Evolutionary conservation across 441 rosid genomes (phyloP).

Genomic region (Adansonia rubrostipa): DNA sequence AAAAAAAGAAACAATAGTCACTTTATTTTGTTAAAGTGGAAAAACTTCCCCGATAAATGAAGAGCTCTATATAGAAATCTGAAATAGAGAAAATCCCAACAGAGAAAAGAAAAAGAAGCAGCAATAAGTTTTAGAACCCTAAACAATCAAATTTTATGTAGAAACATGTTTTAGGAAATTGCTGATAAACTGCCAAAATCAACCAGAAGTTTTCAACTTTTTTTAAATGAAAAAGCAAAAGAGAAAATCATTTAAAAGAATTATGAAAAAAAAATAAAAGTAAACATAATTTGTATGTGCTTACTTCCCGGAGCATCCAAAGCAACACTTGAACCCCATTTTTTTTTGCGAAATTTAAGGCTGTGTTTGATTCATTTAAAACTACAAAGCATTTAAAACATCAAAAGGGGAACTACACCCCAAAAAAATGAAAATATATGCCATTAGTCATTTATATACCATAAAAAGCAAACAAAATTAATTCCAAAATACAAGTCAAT

Average conservation of each 20-base stretch:
- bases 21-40: background rate
- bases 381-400: background rate
- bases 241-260: too few relatives aligned
- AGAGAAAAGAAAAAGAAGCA: background rate
- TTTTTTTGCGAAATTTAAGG: background rate
- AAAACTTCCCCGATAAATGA: background rate
- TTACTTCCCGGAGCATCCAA: conserved; percentile 17
- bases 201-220: background rate
- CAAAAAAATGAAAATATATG: background rate
- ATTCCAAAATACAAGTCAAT: background rate
- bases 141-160: conserved; percentile 5
- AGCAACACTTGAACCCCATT: background rate
- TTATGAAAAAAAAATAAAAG: background rate
- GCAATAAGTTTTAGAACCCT: background rate
- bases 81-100: background rate
- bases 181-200: background rate
- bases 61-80: background rate
- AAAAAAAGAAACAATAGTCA: too few relatives aligned
- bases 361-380: background rate
- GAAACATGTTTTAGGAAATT: background rate
- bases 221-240: too few relatives aligned
- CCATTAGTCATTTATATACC: too few relatives aligned
- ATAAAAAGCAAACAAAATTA: conserved; percentile 1
- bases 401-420: background rate
- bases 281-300: background rate